A percentile compares a stretch with the other conserved stretches of the same genome.
These are phyloP conservation scores for Phytophthora fragariaefolia DNA, from an alignment of 352 stramenopile genomes.

Conservation along the genomic window DNA sequence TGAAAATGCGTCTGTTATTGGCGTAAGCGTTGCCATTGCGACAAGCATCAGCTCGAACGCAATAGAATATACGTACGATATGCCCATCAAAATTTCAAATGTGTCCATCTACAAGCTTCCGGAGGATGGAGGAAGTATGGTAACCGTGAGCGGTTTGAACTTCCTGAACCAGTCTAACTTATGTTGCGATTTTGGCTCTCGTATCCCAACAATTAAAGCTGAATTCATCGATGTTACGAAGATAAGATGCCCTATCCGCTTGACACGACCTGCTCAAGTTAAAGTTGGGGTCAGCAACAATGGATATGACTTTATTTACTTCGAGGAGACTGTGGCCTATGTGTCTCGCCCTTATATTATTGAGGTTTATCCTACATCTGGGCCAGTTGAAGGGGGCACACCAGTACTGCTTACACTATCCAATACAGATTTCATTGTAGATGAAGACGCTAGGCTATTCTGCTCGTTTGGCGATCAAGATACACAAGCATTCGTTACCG, in stretches of 20 bases:
- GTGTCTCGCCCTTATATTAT: constrained; percentile 28
- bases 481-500: constrained; percentile 23
- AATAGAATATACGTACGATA: constrained; percentile 39
- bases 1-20: constrained; percentile 7
- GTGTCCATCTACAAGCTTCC: constrained; percentile 27
- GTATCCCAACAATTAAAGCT: neutral
- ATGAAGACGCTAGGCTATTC: constrained; percentile 20
- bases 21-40: constrained; percentile 21
- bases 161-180: constrained; percentile 42
- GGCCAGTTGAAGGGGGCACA: constrained; percentile 42
- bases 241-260: constrained; percentile 20
- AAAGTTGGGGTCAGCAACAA: constrained; percentile 50
- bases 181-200: constrained; percentile 32
- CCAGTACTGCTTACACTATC: constrained; percentile 31
- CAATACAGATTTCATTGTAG: constrained; percentile 12
- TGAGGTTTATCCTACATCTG: constrained; percentile 32
- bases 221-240: constrained; percentile 23
- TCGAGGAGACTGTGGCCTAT: constrained; percentile 15
- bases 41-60: constrained; percentile 34
- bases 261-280: neutral
- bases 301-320: constrained; percentile 44
- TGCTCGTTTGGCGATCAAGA: constrained; percentile 49
- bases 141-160: constrained; percentile 41
- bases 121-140: constrained; percentile 18
- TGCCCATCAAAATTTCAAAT: constrained; percentile 21